Evolutionary conservation across 495 filamentous ascomycete genomes (phyloP).

Genomic region (Aspergillus panamensis): DNA sequence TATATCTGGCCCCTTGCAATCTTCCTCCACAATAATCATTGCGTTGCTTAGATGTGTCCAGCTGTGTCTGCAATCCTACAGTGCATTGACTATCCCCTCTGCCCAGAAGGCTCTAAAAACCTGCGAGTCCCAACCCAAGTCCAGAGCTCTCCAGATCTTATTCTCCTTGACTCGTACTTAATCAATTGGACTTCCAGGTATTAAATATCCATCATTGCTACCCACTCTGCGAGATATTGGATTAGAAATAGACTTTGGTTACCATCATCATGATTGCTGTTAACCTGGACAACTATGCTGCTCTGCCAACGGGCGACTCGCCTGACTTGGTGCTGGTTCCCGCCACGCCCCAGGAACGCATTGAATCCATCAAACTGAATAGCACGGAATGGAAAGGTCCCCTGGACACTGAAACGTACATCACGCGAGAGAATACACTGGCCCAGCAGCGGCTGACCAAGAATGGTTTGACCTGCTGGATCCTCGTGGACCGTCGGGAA

Average conservation of each 20-base stretch:
- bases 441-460: slow-evolving; percentile 61
- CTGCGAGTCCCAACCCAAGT: no score
- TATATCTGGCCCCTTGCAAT: neutral
- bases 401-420: slow-evolving; percentile 64
- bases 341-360: slow-evolving; percentile 63
- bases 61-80: neutral
- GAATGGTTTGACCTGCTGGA: slow-evolving; percentile 80
- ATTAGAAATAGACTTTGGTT: neutral
- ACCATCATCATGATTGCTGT: slow-evolving; percentile 36
- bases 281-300: slow-evolving; percentile 17
- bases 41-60: neutral
- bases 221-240: neutral
- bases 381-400: slow-evolving; percentile 68
- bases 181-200: no score
- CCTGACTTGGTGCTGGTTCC: slow-evolving; percentile 62
- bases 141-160: no score
- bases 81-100: neutral
- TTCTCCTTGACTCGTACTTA: no score
- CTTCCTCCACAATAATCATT: neutral
- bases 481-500: slow-evolving; percentile 61
- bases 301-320: slow-evolving; percentile 56
- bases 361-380: slow-evolving; percentile 62
- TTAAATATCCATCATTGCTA: neutral
- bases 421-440: slow-evolving; percentile 72
- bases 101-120: no score